A percentile compares a stretch with the other conserved stretches of the same genome.
phyloP scores from a whole-genome alignment of 139 green algal species.

The Volvox reticuliferus region DNA sequence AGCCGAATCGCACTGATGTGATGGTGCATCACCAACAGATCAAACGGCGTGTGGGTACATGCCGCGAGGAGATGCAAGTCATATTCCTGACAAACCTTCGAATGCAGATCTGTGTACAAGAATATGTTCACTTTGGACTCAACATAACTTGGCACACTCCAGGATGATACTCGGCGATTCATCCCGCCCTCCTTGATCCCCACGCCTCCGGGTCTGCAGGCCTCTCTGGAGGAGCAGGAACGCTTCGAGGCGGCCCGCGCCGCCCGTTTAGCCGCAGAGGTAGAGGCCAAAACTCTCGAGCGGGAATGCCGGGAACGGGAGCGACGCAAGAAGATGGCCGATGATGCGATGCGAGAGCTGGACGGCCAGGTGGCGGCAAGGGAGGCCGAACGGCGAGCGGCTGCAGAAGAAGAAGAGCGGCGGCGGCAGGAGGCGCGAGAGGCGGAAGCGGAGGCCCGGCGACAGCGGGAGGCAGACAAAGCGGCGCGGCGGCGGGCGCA shows the following conservation, averaged over 20 bases:
- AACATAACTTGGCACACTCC: no score
- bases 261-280: conserved; percentile 14
- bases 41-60: no score
- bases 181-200: no score
- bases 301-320: background rate
- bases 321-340: background rate
- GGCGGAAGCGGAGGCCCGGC: background rate
- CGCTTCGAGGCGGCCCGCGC: background rate
- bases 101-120: no score
- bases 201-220: background rate
- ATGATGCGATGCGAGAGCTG: conserved; percentile 11
- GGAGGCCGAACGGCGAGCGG: conserved; percentile 7
- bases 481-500: background rate
- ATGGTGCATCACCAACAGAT: no score
- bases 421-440: background rate
- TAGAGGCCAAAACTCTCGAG: background rate
- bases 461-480: background rate
- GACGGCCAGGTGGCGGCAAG: conserved; percentile 2
- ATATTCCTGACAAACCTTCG: no score
- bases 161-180: no score
- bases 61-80: no score
- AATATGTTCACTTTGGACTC: no score
- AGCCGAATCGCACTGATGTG: no score
- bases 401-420: background rate
- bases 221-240: conserved; percentile 19